Evolutionary conservation across 257 asterid genomes (phyloP).

Genomic region (Primulina huaijiensis): DNA sequence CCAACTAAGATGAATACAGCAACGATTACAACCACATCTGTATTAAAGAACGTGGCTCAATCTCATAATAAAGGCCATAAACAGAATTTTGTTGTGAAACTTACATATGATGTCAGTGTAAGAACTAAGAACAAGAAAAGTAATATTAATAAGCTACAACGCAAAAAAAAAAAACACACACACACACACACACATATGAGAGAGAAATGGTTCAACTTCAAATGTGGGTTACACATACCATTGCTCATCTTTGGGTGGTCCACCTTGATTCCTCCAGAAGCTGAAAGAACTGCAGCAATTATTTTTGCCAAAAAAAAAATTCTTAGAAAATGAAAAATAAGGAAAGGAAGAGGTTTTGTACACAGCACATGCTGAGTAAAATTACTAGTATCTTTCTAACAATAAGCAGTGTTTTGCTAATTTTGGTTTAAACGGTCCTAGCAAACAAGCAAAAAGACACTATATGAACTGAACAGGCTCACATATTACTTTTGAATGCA

Average conservation of each 20-base stretch:
- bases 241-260: slow-evolving; percentile 79
- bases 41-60: slow-evolving; percentile 29
- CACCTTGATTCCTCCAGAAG: slow-evolving; percentile 91
- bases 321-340: slow-evolving; percentile 10
- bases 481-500: not conserved
- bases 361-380: not conserved
- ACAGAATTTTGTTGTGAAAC: not conserved
- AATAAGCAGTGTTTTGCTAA: not conserved
- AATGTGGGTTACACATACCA: slow-evolving; percentile 36
- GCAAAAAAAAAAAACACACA: not conserved
- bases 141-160: not conserved
- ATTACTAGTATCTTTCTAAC: not conserved
- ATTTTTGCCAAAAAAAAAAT: slow-evolving; percentile 21
- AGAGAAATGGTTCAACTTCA: not conserved
- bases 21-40: slow-evolving; percentile 83
- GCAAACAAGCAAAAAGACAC: not conserved
- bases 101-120: not conserved
- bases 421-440: not conserved
- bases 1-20: slow-evolving; percentile 87
- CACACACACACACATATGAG: not conserved
- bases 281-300: slow-evolving; percentile 72
- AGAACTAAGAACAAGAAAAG: not conserved
- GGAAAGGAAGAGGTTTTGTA: not conserved
- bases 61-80: slow-evolving; percentile 1
- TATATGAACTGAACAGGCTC: not conserved